A percentile compares a stretch with the other conserved stretches of the same genome.
These are phyloP conservation scores for Aurantiochytrium sp. DNA, from an alignment of 108 stramenopile genomes.

Conservation along the genomic window DNA sequence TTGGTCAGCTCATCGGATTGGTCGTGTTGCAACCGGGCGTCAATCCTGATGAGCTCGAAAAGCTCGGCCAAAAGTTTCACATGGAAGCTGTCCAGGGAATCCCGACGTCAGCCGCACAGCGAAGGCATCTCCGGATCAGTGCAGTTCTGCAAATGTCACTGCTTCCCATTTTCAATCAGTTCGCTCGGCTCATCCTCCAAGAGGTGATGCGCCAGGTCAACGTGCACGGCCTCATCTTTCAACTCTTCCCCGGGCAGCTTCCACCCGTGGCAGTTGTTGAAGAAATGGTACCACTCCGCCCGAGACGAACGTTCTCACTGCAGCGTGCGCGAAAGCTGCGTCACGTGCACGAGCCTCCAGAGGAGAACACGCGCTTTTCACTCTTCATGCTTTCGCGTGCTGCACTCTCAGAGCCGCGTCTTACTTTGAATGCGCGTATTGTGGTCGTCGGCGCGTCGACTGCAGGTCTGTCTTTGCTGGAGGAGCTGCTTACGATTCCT, in stretches of 20 bases:
- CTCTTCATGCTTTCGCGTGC: slow-evolving; percentile 36
- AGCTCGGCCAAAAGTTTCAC: background rate
- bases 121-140: background rate
- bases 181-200: slow-evolving; percentile 25
- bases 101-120: background rate
- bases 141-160: background rate
- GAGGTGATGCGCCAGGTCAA: slow-evolving; percentile 49
- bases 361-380: slow-evolving; percentile 5
- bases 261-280: slow-evolving; percentile 25
- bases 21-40: background rate
- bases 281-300: slow-evolving; percentile 39
- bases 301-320: background rate
- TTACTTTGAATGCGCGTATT: slow-evolving; percentile 35
- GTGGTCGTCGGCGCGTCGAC: slow-evolving; percentile 37
- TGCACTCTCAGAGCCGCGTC: slow-evolving; percentile 39
- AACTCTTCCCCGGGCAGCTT: background rate
- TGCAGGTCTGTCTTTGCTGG: slow-evolving; percentile 35
- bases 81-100: background rate
- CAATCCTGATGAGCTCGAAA: background rate
- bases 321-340: background rate
- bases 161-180: background rate
- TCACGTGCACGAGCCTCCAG: slow-evolving; percentile 11
- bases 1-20: background rate
- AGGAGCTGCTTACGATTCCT: slow-evolving; percentile 35
- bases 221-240: slow-evolving; percentile 42